A percentile compares a stretch with the other conserved stretches of the same genome.
These are phyloP conservation scores for Rhodotorula mucilaginosa DNA, from an alignment of 1,284 basidiomycete species.

Conservation along the genomic window DNA sequence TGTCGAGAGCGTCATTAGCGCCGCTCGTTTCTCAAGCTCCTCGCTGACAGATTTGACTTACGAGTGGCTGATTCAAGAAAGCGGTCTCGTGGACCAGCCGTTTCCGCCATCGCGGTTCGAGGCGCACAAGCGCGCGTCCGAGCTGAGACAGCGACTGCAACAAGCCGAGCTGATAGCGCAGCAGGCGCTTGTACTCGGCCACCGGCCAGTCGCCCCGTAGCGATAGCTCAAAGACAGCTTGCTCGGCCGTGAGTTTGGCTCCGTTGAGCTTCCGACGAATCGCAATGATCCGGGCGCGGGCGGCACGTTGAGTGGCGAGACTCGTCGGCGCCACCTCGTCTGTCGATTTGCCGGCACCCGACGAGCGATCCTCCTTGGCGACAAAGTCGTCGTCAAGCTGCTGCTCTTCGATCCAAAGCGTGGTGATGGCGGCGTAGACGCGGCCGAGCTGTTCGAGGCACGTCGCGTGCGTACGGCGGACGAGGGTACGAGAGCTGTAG, in stretches of 20 bases:
- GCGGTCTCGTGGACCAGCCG: conserved; percentile 26
- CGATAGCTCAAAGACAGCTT: conserved; percentile 22
- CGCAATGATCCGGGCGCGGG: conserved; percentile 28
- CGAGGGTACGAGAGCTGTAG: conserved; percentile 18
- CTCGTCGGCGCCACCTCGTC: conserved; percentile 2
- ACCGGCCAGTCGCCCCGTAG: conserved; percentile 34
- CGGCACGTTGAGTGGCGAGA: conserved; percentile 1
- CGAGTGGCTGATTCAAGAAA: conserved; percentile 32
- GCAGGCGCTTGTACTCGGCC: conserved; percentile 15
- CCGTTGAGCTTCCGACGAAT: conserved; percentile 29
- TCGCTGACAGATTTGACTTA: neutral
- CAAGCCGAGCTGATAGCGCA: conserved; percentile 25
- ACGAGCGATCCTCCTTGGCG: neutral
- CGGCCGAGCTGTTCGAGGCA: conserved; percentile 30
- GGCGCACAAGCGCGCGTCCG: conserved; percentile 11
- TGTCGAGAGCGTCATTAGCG: neutral
- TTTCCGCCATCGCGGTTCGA: conserved; percentile 29
- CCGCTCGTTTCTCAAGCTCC: too few species aligned
- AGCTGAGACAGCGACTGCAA: conserved; percentile 30
- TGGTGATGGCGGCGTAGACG: conserved; percentile 24
- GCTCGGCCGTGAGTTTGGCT: conserved; percentile 8
- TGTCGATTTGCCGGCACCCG: neutral
- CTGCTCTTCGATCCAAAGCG: conserved; percentile 27
- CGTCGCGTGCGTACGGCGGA: conserved; percentile 30
- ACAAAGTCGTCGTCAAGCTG: neutral